Conservation (phyloP, 169 alveolate species). For the Plasmodium malariae region DNA sequence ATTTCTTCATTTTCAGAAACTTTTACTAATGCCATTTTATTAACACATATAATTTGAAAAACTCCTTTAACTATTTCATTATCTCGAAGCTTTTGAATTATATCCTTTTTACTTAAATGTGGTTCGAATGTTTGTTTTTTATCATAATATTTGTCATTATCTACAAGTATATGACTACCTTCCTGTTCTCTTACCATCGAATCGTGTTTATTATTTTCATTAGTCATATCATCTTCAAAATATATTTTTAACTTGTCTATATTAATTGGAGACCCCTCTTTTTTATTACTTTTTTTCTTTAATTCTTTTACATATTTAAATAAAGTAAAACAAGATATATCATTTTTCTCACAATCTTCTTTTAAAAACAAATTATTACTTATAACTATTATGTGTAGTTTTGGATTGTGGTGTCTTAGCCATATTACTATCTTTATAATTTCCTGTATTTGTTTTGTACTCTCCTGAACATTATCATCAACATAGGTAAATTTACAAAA, state of each 20-base stretch:
- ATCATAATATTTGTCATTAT: conserved; percentile 78
- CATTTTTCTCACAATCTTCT: conserved; percentile 77
- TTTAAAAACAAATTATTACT: conserved; percentile 56
- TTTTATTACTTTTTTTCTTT: conserved; percentile 55
- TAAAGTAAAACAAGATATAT: conserved; percentile 62
- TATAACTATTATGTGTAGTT: conserved; percentile 23
- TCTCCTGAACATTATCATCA: conserved; percentile 23
- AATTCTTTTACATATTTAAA: conserved; percentile 68
- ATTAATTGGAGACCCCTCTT: conserved; percentile 10
- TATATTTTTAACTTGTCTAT: conserved; percentile 61
- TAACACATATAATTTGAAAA: conserved; percentile 87
- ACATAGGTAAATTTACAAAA: conserved; percentile 73
- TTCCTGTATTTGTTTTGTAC: conserved; percentile 47
- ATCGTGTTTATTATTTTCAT: conserved; percentile 36
- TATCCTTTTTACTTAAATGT: conserved; percentile 82
- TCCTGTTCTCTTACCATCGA: not conserved
- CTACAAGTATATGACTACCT: not conserved
- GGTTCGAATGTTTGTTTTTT: conserved; percentile 78
- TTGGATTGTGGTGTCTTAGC: conserved; percentile 56
- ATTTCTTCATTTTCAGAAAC: conserved; percentile 87
- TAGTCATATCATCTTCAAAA: conserved; percentile 60
- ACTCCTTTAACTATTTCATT: conserved; percentile 92
- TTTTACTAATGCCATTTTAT: conserved; percentile 83
- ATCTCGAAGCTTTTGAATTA: conserved; percentile 87
- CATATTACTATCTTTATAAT: conserved; percentile 68